Evolutionary conservation across 2,329 filamentous ascomycete genomes (phyloP), one percentile per base, ranked within the genome.

Genomic region (Tolypocladium pustulatum): DNA sequence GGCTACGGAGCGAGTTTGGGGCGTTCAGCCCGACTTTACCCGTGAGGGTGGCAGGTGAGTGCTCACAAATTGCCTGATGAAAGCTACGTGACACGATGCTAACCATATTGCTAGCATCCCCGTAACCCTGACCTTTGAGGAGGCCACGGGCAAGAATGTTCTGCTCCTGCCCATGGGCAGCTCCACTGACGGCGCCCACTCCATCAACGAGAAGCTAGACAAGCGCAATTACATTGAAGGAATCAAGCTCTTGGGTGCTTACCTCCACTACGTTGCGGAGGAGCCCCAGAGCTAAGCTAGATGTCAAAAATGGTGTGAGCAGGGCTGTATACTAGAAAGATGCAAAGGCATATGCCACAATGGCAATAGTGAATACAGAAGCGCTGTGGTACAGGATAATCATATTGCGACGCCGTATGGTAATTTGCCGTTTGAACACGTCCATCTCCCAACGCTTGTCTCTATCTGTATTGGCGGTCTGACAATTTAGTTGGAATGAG

Each of bases 191-290:
- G 92, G 90, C 49, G 94, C 94, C 9, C 94, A 99, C 77, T 96
- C 91, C 38, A 95, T 97, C 76, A 99, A 99, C 73, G 94, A 97
- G 84, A 97, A 96, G 82, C 81, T 99, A 59, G 94, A 99, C 75
- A 91, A 89, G 82, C 85, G 84, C 71, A 99, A 99, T 77, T 99
- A 99, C 74, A 96, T 99, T 69, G 91, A 99, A 79, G 94, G 94
- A 55, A 97, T 90, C 67, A 99, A 99, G 84, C 77, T 99, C 62
- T 76, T 99, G 59, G 94, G 94, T 54, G 90, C 93, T 4, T 99
- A 99, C 73, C 77, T 99, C 70, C 93, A 97, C 77, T 97, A 97
- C 67, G 91, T 96, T 64, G 91, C 92, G 2, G 90, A 93, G 71
- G 94, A 99, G 81, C 86, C 90, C 43, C 85, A 72, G 62, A 58